A percentile compares a stretch with the other conserved stretches of the same genome.
Conservation (phyloP, 164 flowering plant genomes). For the Protea cynaroides region DNA sequence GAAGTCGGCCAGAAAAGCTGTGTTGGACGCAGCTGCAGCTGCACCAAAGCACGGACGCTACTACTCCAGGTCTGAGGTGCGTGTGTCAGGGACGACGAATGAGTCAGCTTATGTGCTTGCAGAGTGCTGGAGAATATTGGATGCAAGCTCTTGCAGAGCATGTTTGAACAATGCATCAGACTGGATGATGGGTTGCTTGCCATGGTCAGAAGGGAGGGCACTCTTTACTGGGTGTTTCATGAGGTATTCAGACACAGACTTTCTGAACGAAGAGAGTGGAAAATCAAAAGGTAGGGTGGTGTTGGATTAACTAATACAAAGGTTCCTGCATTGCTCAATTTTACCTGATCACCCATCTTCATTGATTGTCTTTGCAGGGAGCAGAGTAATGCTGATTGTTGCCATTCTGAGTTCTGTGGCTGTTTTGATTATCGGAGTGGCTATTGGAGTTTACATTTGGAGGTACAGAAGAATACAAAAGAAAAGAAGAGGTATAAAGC, state of each 20-base stretch:
- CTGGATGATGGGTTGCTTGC: constrained; percentile 58
- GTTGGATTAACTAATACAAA: too few species aligned
- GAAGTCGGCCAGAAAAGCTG: constrained; percentile 43
- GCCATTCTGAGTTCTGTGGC: constrained; percentile 50
- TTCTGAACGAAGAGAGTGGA: constrained; percentile 47
- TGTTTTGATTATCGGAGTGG: constrained; percentile 35
- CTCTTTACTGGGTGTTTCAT: constrained; percentile 80
- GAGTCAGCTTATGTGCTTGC: constrained; percentile 67
- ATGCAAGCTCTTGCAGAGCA: constrained; percentile 44
- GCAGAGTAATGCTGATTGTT: constrained; percentile 39
- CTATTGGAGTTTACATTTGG: constrained; percentile 50
- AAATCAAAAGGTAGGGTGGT: constrained; percentile 44
- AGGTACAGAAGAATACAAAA: constrained; percentile 49
- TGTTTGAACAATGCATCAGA: constrained; percentile 69
- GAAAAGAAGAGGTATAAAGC: constrained; percentile 66
- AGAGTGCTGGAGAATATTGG: constrained; percentile 72
- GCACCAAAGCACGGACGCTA: constrained; percentile 48
- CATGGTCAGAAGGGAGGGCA: constrained; percentile 80
- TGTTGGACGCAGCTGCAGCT: constrained; percentile 29
- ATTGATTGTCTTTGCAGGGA: constrained; percentile 37
- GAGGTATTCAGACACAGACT: constrained; percentile 74
- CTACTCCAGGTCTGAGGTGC: constrained; percentile 37
- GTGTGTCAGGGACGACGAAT: constrained; percentile 33
- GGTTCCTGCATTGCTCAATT: too few species aligned
- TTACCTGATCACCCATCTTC: neutral